A percentile compares a stretch with the other conserved stretches of the same genome.
Evolutionary conservation across 352 stramenopile species (phyloP).

Genomic region (Peronospora destructor): DNA sequence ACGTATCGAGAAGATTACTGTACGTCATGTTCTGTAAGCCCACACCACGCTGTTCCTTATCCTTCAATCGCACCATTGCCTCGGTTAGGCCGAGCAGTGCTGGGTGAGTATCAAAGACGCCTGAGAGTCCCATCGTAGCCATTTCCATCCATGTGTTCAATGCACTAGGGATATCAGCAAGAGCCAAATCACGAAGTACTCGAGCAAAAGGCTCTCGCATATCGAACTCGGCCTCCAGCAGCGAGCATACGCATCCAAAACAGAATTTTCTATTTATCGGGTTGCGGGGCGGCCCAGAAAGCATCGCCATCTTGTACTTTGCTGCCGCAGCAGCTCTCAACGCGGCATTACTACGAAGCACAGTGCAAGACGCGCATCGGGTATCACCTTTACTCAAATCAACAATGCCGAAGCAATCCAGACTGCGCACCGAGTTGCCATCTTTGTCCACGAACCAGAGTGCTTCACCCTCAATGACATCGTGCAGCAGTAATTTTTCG

Average conservation of each 20-base stretch:
- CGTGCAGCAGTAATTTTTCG: slow-evolving; percentile 61
- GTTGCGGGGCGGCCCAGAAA: slow-evolving; percentile 29
- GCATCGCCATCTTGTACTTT: slow-evolving; percentile 34
- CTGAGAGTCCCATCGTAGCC: slow-evolving; percentile 58
- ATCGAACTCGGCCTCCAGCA: slow-evolving; percentile 49
- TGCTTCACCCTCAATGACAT: slow-evolving; percentile 62
- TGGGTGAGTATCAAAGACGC: slow-evolving; percentile 54
- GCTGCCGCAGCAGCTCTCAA: slow-evolving; percentile 37
- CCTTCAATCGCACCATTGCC: slow-evolving; percentile 63
- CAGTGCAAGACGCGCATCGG: slow-evolving; percentile 39
- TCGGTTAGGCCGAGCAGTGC: slow-evolving; percentile 58
- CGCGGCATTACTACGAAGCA: slow-evolving; percentile 44
- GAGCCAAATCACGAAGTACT: slow-evolving; percentile 48
- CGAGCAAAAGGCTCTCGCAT: slow-evolving; percentile 48
- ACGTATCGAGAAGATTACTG: slow-evolving; percentile 53
- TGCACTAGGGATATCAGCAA: slow-evolving; percentile 36
- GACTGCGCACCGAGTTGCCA: slow-evolving; percentile 53
- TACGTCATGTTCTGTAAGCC: slow-evolving; percentile 80
- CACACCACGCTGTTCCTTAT: slow-evolving; percentile 70
- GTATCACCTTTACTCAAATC: slow-evolving; percentile 32
- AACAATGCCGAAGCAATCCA: slow-evolving; percentile 55
- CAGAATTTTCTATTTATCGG: slow-evolving; percentile 57
- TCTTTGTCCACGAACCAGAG: slow-evolving; percentile 82
- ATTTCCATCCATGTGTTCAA: slow-evolving; percentile 62
- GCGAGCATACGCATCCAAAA: slow-evolving; percentile 40